Evolutionary conservation across 2,329 filamentous ascomycete genomes (phyloP), one percentile per base, ranked within the genome.

Genomic region (Neonectria neomacrospora): DNA sequence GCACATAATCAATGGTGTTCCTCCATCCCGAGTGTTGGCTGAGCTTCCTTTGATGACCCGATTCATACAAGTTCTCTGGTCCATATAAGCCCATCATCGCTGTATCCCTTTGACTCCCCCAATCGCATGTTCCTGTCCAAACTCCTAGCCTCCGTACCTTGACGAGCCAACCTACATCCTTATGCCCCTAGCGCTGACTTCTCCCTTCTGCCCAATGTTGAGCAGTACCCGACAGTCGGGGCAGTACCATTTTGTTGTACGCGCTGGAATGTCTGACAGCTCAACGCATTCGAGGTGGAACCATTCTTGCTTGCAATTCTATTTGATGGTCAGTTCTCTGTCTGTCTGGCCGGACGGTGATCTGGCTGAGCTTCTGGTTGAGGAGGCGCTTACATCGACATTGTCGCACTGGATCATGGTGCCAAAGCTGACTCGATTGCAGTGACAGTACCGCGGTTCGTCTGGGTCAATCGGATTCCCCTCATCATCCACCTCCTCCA

Each of bases 341-440:
- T 66, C 45, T 42, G 54, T 52, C 42, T 63, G 52, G 26, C 39
- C 42, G 39, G 34, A 32, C n/a, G 55, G 47, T 47, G 34, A 32
- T 64, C 58, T 57, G 48, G 45, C 57, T 51, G 44, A 63, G 47
- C 32, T 20, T 50, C 44, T 56, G 50, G 39, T 45, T 42, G 61
- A 58, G 62, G 45, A 62, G 66, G 58, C 57, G 80, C 88, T 86
- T 80, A 92, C 90, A 78, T 92, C 90, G 47, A 87, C 82, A 72
- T 93, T 93, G 73, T 95, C 92, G 78, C 92, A 96, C 64, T 88
- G 87, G 75, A 96, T 92, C 92, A 96, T 96, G 20, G 86, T 89
- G 56, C 92, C 92, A 74, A 90, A 94, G 75, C 91, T 93, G 56
- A 96, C 91, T 61, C 92, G 84, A 70, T 92, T 91, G 77, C 92